Evolutionary conservation across 148 eudicot genomes (phyloP), one percentile per base, ranked within the genome.

Genomic region (Mesembryanthemum crystallinum): DNA sequence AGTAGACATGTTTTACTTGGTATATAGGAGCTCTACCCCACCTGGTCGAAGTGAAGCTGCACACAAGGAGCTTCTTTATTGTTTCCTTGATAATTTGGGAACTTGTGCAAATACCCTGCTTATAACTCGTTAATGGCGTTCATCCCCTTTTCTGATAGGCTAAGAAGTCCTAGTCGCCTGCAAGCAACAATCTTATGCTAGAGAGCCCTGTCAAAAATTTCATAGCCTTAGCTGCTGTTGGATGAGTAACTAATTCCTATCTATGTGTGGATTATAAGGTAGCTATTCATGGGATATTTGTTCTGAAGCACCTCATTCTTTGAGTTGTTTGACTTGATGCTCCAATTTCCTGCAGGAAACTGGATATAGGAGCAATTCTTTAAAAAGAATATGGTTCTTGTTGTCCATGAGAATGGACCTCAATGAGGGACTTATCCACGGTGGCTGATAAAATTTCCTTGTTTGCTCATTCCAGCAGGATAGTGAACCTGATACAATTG

Each of bases 401-500:
- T 20, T 71, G 10, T 35, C 30, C 47, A 29, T n/a, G 73, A 74
- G 29, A 8, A 49, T 59, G 37, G 76, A 37, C 51, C 27, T 49
- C 17, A 76, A 49, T 45, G n/a, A 60, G 42, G 42, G 35, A 30
- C n/a, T 72, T 49, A 13, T 43, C 21, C 52, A 51, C 5, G 14
- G 35, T 45, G 58, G 57, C 79, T 81, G 47, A 81, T 64, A 58
- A 43, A 59, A 8, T 17, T 52, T 73, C 21, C 12, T 14, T 49
- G 27, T 68, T 72, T 73, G 63, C 25, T 55, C 18, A 20, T 77
- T 70, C 64, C 86, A 85, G 84, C 94, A 91, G 85, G 99, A 96
- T 70, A 92, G 98, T 83, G 99, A 96, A 83, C 91, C 97, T n/a
- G 99, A 92, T 70, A 74, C 88, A 66, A 86, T 88, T 79, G 90